Percentiles rank a stretch among this genome's conserved stretches.
phyloP scores from a whole-genome alignment of 768 basidiomycete species.

The Pisolithus albus region DNA sequence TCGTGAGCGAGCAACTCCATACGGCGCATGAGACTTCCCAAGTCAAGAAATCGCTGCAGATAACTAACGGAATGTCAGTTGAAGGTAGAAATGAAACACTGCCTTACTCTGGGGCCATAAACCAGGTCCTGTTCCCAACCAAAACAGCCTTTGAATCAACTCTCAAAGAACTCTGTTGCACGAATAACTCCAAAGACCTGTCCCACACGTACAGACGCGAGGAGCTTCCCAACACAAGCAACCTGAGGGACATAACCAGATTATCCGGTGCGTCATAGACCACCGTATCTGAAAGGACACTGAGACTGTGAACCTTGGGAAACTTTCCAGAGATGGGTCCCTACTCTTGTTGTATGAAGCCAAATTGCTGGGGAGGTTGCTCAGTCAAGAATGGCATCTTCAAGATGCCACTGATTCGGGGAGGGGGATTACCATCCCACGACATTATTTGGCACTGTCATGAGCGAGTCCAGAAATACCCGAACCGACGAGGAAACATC shows the following conservation, averaged over 20 bases:
- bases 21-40: conserved; percentile 63
- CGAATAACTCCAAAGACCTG: conserved; percentile 45
- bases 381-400: conserved; percentile 63
- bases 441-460: conserved; percentile 45
- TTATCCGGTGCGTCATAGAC: conserved; percentile 42
- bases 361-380: conserved; percentile 46
- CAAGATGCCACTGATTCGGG: conserved; percentile 23
- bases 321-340: conserved; percentile 16
- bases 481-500: not conserved
- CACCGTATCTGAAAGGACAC: conserved; percentile 41
- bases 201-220: conserved; percentile 67
- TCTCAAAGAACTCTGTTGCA: conserved; percentile 34
- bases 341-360: conserved; percentile 56
- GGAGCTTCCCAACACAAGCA: conserved; percentile 59
- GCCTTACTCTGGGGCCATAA: conserved; percentile 50
- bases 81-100: not conserved
- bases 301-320: conserved; percentile 21
- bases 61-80: conserved; percentile 34
- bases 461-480: conserved; percentile 1
- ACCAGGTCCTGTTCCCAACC: conserved; percentile 52
- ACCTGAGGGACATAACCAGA: conserved; percentile 46
- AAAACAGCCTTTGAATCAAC: conserved; percentile 34
- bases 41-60: conserved; percentile 53
- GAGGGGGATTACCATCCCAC: conserved; percentile 53
- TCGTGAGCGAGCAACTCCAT: conserved; percentile 47